Evolutionary conservation across 331 rosid species (phyloP).

Genomic region (Malus hybrid): DNA sequence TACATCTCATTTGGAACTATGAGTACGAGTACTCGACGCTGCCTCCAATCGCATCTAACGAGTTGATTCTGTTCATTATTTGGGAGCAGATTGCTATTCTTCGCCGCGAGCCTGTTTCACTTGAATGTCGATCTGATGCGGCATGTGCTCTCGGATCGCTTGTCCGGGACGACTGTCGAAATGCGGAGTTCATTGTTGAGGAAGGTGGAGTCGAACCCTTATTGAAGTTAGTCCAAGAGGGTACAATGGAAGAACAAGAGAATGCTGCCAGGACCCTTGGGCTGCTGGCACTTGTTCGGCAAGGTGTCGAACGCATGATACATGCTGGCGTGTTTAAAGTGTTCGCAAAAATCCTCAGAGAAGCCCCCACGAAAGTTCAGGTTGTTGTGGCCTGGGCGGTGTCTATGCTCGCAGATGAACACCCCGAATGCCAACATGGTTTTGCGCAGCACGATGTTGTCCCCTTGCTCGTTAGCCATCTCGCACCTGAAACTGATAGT

Average conservation of each 20-base stretch:
- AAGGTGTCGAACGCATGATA: slow-evolving; percentile 59
- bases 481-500: slow-evolving; percentile 59
- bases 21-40: slow-evolving; percentile 45
- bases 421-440: slow-evolving; percentile 63
- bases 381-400: slow-evolving; percentile 66
- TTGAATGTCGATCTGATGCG: slow-evolving; percentile 69
- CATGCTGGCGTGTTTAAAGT: slow-evolving; percentile 50
- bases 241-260: slow-evolving; percentile 65
- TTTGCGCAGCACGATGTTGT: slow-evolving; percentile 67
- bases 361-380: slow-evolving; percentile 73
- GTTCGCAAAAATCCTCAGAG: slow-evolving; percentile 58
- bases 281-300: slow-evolving; percentile 57
- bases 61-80: slow-evolving; percentile 60
- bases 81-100: slow-evolving; percentile 85
- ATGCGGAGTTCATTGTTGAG: slow-evolving; percentile 63
- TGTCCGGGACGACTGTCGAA: slow-evolving; percentile 53
- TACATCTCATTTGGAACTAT: too few relatives aligned
- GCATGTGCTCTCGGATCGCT: slow-evolving; percentile 64
- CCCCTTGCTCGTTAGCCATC: slow-evolving; percentile 60
- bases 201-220: slow-evolving; percentile 74
- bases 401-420: slow-evolving; percentile 49
- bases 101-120: slow-evolving; percentile 26
- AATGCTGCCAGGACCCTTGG: slow-evolving; percentile 65
- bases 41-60: slow-evolving; percentile 82
- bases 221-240: slow-evolving; percentile 62